A percentile compares a stretch with the other conserved stretches of the same genome.
phyloP scores from a whole-genome alignment of 441 rosid species.

The Raphanus hybrid region DNA sequence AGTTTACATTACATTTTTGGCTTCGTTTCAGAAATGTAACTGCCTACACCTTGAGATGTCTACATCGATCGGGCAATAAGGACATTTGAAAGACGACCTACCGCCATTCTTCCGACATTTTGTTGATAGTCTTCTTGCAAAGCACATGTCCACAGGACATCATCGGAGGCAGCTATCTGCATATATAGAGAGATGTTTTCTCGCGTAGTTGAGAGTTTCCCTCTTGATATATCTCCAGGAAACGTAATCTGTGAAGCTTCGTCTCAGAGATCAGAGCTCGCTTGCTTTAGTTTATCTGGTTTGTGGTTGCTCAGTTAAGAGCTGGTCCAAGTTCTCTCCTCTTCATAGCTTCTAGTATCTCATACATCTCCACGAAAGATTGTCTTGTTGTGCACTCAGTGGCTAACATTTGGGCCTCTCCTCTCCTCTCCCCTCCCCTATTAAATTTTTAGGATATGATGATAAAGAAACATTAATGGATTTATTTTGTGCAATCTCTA shows the following conservation, averaged over 20 bases:
- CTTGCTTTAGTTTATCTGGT: slow-evolving; percentile 52
- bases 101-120: slow-evolving; percentile 63
- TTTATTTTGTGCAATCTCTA: not conserved
- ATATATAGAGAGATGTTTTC: slow-evolving; percentile 42
- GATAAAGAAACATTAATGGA: not conserved
- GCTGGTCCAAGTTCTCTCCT: slow-evolving; percentile 54
- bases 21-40: slow-evolving; percentile 46
- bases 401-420: not conserved
- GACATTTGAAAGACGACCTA: slow-evolving; percentile 59
- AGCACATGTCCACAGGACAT: slow-evolving; percentile 70
- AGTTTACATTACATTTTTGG: not conserved
- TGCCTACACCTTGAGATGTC: slow-evolving; percentile 50
- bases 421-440: not conserved
- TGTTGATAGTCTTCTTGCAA: slow-evolving; percentile 62
- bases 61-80: slow-evolving; percentile 61
- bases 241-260: slow-evolving; percentile 58
- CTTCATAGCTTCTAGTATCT: slow-evolving; percentile 56
- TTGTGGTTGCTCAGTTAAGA: slow-evolving; percentile 49
- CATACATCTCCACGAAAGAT: slow-evolving; percentile 54
- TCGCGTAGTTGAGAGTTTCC: slow-evolving; percentile 51
- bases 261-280: slow-evolving; percentile 56
- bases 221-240: slow-evolving; percentile 48
- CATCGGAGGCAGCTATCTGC: slow-evolving; percentile 46
- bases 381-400: slow-evolving; percentile 47
- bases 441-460: not conserved